Conservation (phyloP, 2,329 filamentous ascomycete species). For the Hymenoscyphus fructigenus region DNA sequence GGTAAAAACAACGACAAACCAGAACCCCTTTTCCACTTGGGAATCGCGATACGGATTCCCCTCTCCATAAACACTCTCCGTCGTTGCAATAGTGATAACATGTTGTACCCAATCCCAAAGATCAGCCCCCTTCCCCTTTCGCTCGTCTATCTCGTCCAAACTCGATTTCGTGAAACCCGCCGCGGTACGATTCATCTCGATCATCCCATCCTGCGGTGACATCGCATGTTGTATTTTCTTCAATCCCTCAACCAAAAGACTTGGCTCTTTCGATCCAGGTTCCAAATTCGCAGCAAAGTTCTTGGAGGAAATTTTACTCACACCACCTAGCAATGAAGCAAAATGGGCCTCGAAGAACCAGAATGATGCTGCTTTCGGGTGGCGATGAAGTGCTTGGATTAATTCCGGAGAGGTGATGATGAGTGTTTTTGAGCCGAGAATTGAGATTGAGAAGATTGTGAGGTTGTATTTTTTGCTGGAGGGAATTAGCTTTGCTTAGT, state of each 20-base stretch:
- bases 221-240: neutral
- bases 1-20: too few relatives aligned
- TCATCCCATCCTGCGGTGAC: neutral
- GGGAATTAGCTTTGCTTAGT: too few relatives aligned
- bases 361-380: constrained; percentile 1
- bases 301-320: neutral
- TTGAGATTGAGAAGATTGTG: constrained; percentile 3
- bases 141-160: neutral
- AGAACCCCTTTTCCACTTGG: constrained; percentile 1
- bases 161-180: neutral
- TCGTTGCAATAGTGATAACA: constrained; percentile 6
- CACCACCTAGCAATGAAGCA: neutral
- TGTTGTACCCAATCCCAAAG: constrained; percentile 5
- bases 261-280: neutral
- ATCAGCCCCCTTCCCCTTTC: neutral
- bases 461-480: constrained; percentile 3
- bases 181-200: neutral
- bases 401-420: neutral
- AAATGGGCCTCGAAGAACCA: constrained; percentile 7
- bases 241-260: neutral
- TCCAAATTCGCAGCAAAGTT: neutral
- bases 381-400: neutral
- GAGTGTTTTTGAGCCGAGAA: neutral
- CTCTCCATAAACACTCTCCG: neutral
- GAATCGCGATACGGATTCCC: neutral